Evolutionary conservation across 2,329 filamentous ascomycete genomes (phyloP).

Genomic region (Calonectria hongkongensis): DNA sequence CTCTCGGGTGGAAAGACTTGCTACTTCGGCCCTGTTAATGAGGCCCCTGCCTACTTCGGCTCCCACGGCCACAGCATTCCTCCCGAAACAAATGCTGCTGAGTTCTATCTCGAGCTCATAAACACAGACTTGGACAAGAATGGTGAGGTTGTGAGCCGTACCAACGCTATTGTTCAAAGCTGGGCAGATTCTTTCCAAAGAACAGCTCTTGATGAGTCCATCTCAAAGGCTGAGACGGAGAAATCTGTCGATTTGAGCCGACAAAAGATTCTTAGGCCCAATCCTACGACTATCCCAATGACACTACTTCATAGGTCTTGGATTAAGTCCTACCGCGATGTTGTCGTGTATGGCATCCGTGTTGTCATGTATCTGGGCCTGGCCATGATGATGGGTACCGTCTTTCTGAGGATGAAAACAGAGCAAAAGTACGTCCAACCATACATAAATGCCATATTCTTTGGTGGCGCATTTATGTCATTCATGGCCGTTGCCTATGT

Average conservation of each 20-base stretch:
- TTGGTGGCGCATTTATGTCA: constrained; percentile 6
- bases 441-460: constrained; percentile 18
- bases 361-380: constrained; percentile 4
- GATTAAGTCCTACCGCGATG: constrained; percentile 11
- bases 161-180: background rate
- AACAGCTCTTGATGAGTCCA: background rate
- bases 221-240: background rate
- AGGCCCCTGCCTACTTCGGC: constrained; percentile 9
- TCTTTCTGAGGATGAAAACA: constrained; percentile 1
- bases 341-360: constrained; percentile 6
- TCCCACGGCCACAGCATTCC: background rate
- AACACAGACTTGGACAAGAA: constrained; percentile 21
- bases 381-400: constrained; percentile 16
- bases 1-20: constrained; percentile 2
- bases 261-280: constrained; percentile 6
- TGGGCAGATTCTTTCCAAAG: background rate
- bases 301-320: constrained; percentile 5
- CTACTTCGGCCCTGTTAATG: background rate
- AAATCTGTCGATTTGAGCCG: constrained; percentile 6
- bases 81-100: background rate
- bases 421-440: constrained; percentile 15
- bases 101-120: constrained; percentile 16
- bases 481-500: constrained; percentile 18
- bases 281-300: background rate
- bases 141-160: constrained; percentile 3